Evolutionary conservation across 495 filamentous ascomycete genomes (phyloP), one percentile per base, ranked within the genome.

Genomic region (Hapsidospora chrysogenum): DNA sequence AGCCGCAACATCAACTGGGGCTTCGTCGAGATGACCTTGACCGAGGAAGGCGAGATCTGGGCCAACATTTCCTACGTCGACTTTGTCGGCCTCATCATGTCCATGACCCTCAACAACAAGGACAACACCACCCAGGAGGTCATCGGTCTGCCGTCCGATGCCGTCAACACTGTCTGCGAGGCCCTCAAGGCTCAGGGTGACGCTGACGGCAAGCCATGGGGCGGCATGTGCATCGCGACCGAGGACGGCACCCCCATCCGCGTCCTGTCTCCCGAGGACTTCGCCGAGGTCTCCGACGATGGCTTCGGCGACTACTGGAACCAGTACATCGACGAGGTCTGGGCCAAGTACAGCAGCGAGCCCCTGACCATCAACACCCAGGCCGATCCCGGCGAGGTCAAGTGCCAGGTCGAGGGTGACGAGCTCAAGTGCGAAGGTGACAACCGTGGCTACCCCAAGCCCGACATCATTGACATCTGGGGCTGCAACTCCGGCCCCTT

Each of bases 401-500:
- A 42, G 1, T 61, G 61, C 49, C 51, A 48, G 8, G 53, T 56
- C 31, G 36, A 17, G 18, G 49, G 40, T 23, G 36, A 58, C 35
- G 37, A 41, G 15, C 47, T 64, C 17, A 41, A 36, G 3, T 61
- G 58, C 42, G 29, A 37, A 5, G 55, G 52, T 6, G 58, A 63
- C 46, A 58, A 56, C 48, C 44, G 54, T 4, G 38, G 39, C 14
- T 65, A 59, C 48, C 38, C 40, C 9, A 54, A 57, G 43, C 61
- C 61, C 7, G 41, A 40, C 11, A 36, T 50, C 15, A 33, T 31
- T 8, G 61, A 65, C 29, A 63, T 65, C 50, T 62, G 56, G 47
- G 58, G 58, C 20, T 65, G 61, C 52, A 63, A 60, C 49, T 49
- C 43, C n/a, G 62, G 62, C 1, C 60, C 62, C 3, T 64, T 66